Conservation (phyloP, 1,284 basidiomycete species). For the Blastosporella zonata region DNA sequence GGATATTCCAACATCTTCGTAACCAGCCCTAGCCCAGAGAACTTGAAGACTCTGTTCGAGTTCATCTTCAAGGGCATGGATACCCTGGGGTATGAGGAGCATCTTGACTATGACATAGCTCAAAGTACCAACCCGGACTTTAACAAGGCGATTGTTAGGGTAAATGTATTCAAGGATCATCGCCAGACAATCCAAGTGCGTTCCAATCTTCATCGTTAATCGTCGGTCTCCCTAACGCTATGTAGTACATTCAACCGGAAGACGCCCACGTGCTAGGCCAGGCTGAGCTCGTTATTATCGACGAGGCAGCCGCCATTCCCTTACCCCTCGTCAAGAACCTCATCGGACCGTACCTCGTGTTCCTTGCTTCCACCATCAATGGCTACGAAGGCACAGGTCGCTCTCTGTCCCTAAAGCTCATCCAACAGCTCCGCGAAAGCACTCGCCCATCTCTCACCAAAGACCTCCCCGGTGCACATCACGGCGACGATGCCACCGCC, state of each 20-base stretch:
- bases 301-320: slow-evolving; percentile 98
- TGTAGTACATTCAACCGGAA: slow-evolving; percentile 94
- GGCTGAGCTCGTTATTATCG: slow-evolving; percentile 96
- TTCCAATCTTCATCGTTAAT: slow-evolving; percentile 6
- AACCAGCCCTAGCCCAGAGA: slow-evolving; percentile 96
- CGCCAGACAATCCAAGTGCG: slow-evolving; percentile 90
- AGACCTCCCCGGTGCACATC: slow-evolving; percentile 38
- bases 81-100: slow-evolving; percentile 94
- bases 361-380: slow-evolving; percentile 98
- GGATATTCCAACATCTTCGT: slow-evolving; percentile 99
- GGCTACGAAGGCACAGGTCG: slow-evolving; percentile 99
- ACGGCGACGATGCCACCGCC: slow-evolving; percentile 47
- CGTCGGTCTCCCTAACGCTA: slow-evolving; percentile 7
- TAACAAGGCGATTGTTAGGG: slow-evolving; percentile 93
- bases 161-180: slow-evolving; percentile 92
- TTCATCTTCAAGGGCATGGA: slow-evolving; percentile 98
- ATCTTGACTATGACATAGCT: slow-evolving; percentile 95
- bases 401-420: slow-evolving; percentile 95
- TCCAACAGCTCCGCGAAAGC: slow-evolving; percentile 93
- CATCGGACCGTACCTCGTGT: slow-evolving; percentile 96
- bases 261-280: slow-evolving; percentile 97
- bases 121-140: slow-evolving; percentile 94
- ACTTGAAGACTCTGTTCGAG: slow-evolving; percentile 96
- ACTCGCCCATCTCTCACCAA: slow-evolving; percentile 72
- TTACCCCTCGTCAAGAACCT: slow-evolving; percentile 93